Evolutionary conservation across 2,329 filamentous ascomycete species (phyloP).

Genomic region (Colletotrichum sp.): DNA sequence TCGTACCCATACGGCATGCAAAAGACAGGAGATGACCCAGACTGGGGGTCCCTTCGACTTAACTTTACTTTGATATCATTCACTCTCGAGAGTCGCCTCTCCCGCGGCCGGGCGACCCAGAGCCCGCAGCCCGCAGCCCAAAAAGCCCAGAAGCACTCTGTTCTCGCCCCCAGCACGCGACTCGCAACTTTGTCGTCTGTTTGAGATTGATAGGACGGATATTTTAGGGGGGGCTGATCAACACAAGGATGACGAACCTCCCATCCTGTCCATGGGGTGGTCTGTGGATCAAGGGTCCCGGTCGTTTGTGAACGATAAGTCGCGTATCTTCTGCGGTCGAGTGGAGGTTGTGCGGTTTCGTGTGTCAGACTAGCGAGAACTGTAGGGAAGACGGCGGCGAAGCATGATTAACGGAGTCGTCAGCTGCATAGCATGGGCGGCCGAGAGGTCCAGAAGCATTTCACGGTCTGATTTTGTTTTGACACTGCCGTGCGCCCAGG

Average conservation of each 20-base stretch:
- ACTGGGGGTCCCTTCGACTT: conserved; percentile 9
- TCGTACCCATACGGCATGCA: background rate
- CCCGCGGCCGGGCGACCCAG: background rate
- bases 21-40: conserved; percentile 1
- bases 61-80: conserved; percentile 20
- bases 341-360: conserved; percentile 23
- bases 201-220: conserved; percentile 59
- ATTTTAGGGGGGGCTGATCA: conserved; percentile 51
- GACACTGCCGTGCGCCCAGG: conserved; percentile 20
- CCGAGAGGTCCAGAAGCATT: conserved; percentile 3
- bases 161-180: conserved; percentile 20
- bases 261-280: conserved; percentile 15
- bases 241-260: conserved; percentile 33
- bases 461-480: conserved; percentile 5
- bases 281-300: conserved; percentile 27
- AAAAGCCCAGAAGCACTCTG: conserved; percentile 2
- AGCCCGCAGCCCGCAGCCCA: background rate
- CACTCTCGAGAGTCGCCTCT: conserved; percentile 8
- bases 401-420: conserved; percentile 23
- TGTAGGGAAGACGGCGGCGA: conserved; percentile 20
- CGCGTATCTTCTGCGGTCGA: conserved; percentile 18
- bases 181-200: conserved; percentile 35
- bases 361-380: conserved; percentile 24
- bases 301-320: conserved; percentile 16
- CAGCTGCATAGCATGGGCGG: conserved; percentile 10